These are phyloP conservation scores for Daldinia bambusicola DNA, from an alignment of 495 filamentous ascomycete species.

Conservation along the genomic window DNA sequence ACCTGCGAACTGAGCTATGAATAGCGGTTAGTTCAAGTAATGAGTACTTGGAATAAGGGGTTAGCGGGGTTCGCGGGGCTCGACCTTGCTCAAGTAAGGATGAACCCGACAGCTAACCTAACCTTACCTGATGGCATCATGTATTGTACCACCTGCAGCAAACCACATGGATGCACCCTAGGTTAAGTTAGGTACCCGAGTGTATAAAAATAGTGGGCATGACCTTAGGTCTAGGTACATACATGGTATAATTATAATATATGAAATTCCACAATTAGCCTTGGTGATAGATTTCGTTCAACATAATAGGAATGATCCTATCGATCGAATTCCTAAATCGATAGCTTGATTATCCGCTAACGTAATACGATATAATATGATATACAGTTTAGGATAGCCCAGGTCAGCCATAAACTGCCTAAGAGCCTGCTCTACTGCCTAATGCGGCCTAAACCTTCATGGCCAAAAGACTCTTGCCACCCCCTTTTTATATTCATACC, in stretches of 20 bases:
- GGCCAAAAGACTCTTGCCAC: conserved; percentile 21
- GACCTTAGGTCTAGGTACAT: neutral
- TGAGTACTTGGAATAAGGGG: conserved; percentile 21
- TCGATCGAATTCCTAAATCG: neutral
- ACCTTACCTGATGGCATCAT: neutral
- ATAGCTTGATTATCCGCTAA: neutral
- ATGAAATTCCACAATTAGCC: neutral
- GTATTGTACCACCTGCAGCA: neutral
- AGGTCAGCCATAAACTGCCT: neutral
- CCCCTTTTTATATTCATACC: conserved; percentile 15
- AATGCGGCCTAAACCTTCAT: neutral
- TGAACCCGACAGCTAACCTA: neutral
- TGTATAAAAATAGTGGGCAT: neutral
- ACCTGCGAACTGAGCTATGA: neutral
- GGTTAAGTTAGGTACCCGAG: neutral
- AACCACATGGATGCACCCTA: neutral
- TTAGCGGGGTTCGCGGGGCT: conserved; percentile 31
- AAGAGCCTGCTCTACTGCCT: neutral
- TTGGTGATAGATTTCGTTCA: neutral
- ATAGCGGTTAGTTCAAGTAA: neutral
- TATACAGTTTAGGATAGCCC: neutral
- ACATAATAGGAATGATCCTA: conserved; percentile 2
- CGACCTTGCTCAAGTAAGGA: conserved; percentile 8
- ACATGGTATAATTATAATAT: neutral
- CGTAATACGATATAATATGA: neutral